Base-by-base conservation (phyloP, 2,329 filamentous ascomycete genomes). In the Xylaria sp. region DNA sequence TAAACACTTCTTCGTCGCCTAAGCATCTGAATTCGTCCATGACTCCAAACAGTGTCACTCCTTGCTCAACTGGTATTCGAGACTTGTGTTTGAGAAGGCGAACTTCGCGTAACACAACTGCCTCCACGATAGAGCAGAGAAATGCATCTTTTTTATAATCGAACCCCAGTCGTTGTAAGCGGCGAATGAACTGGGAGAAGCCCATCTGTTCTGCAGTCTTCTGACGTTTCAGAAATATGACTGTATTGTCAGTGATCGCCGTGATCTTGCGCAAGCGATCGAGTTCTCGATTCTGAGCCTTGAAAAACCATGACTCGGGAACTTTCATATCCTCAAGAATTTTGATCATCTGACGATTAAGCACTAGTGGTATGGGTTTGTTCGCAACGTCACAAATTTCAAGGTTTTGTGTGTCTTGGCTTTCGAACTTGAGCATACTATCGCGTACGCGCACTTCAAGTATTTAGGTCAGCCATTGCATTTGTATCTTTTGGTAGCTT, bases 271-370 rank as follows among this genome's bases (percentile, higher is more conserved):
- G 85, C 4, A 96, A 80, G 13, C 84, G 80, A 0, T 83, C 70
- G 3, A 96, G 79, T 31, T 90, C 90, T n/a, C 81, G 79, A 0
- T 82, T 80, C 76, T 96, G 93, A 0, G 92, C 78, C 0, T 82
- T 73, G 11, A 90, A 74, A 70, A 97, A 95, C 76, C 86, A 90
- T 0, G 78, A 63, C 0, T 80, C 74, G 0, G 82, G 75, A 0
- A 91, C 88, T 0, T 9, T 44, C 66, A 70, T 65, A 27, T 96
- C 93, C 74, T 97, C 93, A 0, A 97, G 77, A 5, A 96, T 93
- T 76, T 96, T 96, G 79, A 96, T 93, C 67, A 94, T 83, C 70
- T 92, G 92, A 0, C 91, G 88, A 73, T 96, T 96, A 1, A 96
- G 84, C 20, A 89, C 87, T 71, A 94, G 83, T 0, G 86, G 86